Evolutionary conservation across 306 rosid genomes (phyloP), one percentile per base, ranked within the genome.

Genomic region (Vigna hirtella): DNA sequence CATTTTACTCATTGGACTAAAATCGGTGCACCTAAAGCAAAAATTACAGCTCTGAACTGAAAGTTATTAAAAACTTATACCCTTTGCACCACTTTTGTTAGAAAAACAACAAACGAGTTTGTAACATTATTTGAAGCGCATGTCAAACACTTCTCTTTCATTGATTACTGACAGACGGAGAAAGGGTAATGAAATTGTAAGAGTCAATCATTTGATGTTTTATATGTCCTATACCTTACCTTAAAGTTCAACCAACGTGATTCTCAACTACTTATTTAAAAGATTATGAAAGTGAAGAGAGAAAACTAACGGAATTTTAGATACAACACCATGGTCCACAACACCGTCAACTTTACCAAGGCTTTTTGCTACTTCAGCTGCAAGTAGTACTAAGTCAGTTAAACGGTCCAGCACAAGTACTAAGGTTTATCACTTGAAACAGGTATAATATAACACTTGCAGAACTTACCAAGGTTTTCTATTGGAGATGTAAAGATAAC

Each of bases 401-500:
- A 66, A 82, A 82, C 12, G 17, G 47, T 69, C 20, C 59, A 8
- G 66, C n/a, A 22, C 16, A 73, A 14, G n/a, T 30, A 63, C 48
- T 13, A 26, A 77, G 73, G 36, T 55, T 72, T 28, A 18, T 66
- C 47, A 36, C 77, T 77, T 55, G 74, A 73, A 67, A 79, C 59
- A 66, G 16, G 52, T 62, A 49, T 13, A 62, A 42, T 62, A 49
- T 13, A 62, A 42, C 9, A 18, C 38, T 8, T 34, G 24, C 70
- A 69, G 70, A 79, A 73, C 91, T 63, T 69, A 91, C 93, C 92
- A 28, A 93, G 93, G 79, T 78, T 93, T 81, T 26, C 77, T 68
- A 93, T 88, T 62, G 98, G 98, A 82, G 98, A 93, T 34, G 97
- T 93, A 82, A 88, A 93, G 76, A 93, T 91, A 86, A 93, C 79